These are phyloP conservation scores for Nephelium lappaceum DNA, from an alignment of 345 rosid genomes.

Conservation along the genomic window DNA sequence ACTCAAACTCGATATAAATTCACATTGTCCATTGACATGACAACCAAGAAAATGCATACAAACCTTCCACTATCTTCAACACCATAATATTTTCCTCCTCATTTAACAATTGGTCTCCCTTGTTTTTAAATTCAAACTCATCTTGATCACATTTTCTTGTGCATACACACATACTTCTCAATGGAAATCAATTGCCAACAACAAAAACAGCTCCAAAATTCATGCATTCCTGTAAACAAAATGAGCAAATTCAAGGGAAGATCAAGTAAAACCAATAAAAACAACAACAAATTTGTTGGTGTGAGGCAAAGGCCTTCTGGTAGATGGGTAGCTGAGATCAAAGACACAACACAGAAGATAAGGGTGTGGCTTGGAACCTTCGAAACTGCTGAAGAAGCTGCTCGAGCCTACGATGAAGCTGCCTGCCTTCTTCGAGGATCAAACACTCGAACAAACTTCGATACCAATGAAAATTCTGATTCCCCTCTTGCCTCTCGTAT, in stretches of 20 bases:
- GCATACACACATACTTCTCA: neutral
- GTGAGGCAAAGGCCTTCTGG: slow-evolving; percentile 82
- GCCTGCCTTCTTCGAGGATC: slow-evolving; percentile 83
- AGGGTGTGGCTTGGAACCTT: slow-evolving; percentile 87
- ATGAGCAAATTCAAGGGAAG: slow-evolving; percentile 46
- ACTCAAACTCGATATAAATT: slow-evolving; percentile 26
- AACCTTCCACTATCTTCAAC: neutral
- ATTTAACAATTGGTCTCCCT: neutral
- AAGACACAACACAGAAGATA: slow-evolving; percentile 74
- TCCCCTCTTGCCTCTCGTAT: slow-evolving; percentile 74
- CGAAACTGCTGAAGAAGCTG: slow-evolving; percentile 78
- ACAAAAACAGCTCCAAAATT: slow-evolving; percentile 24
- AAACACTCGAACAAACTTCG: slow-evolving; percentile 74
- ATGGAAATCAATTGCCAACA: slow-evolving; percentile 62
- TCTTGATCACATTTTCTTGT: neutral
- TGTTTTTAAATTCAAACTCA: slow-evolving; percentile 2
- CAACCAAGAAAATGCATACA: slow-evolving; percentile 22
- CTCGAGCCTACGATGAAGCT: slow-evolving; percentile 76
- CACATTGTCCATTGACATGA: slow-evolving; percentile 14
- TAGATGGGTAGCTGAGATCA: slow-evolving; percentile 87
- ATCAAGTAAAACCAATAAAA: slow-evolving; percentile 27
- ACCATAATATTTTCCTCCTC: neutral
- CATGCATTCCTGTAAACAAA: slow-evolving; percentile 24
- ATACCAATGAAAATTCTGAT: slow-evolving; percentile 50
- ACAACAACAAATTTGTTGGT: slow-evolving; percentile 58